These are phyloP conservation scores for Hyaloscypha bicolor DNA, from an alignment of 495 filamentous ascomycete species.

Conservation along the genomic window DNA sequence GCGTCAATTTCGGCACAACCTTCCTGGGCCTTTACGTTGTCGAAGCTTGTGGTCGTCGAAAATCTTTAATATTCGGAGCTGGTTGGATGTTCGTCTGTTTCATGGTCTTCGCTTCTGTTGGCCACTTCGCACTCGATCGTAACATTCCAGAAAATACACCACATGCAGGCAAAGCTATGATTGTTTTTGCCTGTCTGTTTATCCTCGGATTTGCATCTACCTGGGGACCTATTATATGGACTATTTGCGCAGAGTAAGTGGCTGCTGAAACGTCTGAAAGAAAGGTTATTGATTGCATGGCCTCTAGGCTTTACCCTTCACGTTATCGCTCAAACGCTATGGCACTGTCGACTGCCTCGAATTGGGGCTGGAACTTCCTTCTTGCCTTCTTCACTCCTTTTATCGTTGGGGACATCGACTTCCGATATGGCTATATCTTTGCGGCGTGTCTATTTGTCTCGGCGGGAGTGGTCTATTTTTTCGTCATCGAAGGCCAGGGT, in stretches of 20 bases:
- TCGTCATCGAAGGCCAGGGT: slow-evolving; percentile 73
- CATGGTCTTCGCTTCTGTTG: slow-evolving; percentile 70
- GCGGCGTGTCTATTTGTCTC: slow-evolving; percentile 66
- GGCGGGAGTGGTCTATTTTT: slow-evolving; percentile 66
- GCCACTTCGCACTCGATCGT: slow-evolving; percentile 56
- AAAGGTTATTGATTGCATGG: neutral
- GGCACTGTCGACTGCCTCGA: slow-evolving; percentile 45
- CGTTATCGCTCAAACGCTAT: slow-evolving; percentile 31
- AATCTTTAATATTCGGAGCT: slow-evolving; percentile 65
- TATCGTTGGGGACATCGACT: slow-evolving; percentile 67
- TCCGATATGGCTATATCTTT: slow-evolving; percentile 79
- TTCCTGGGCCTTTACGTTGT: slow-evolving; percentile 69
- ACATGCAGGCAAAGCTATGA: slow-evolving; percentile 64
- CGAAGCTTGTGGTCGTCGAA: slow-evolving; percentile 68
- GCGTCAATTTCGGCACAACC: slow-evolving; percentile 68
- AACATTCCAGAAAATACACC: slow-evolving; percentile 49
- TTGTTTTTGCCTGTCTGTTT: slow-evolving; percentile 81
- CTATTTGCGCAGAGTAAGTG: slow-evolving; percentile 65
- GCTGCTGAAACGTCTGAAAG: neutral
- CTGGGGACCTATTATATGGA: slow-evolving; percentile 87
- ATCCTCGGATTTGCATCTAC: slow-evolving; percentile 66
- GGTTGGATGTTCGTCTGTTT: slow-evolving; percentile 69
- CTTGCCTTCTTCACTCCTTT: slow-evolving; percentile 83
- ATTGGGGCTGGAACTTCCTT: slow-evolving; percentile 63
- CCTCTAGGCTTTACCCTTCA: slow-evolving; percentile 30